Conservation (phyloP, 225 moss, liverwort and hornwort genomes). For the Polytrichum commune region DNA sequence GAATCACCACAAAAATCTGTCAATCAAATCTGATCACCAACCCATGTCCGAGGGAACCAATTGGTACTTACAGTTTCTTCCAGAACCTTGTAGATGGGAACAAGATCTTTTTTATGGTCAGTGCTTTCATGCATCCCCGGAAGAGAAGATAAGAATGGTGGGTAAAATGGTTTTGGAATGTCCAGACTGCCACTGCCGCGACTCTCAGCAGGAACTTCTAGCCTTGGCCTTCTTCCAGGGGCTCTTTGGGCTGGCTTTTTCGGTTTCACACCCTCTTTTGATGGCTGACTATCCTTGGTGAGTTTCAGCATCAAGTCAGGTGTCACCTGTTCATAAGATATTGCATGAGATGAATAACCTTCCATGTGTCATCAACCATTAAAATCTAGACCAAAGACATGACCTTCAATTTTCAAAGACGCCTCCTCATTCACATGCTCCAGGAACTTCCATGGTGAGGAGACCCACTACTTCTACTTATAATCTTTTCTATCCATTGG, state of each 20-base stretch:
- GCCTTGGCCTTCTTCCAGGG: conserved; percentile 11
- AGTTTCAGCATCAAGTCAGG: conserved; percentile 68
- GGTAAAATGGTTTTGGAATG: conserved; percentile 41
- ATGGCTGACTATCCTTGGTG: conserved; percentile 37
- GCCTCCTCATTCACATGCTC: no score
- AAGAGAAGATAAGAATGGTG: conserved; percentile 53
- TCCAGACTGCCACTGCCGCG: conserved; percentile 26
- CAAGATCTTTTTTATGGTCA: conserved; percentile 41
- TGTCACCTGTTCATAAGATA: conserved; percentile 36
- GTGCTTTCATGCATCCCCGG: conserved; percentile 39
- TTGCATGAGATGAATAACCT: background rate
- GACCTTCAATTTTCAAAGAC: no score
- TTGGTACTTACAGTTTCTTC: conserved; percentile 53
- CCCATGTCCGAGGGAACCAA: background rate
- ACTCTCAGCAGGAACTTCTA: conserved; percentile 16
- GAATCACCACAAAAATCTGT: background rate
- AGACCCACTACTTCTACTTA: no score
- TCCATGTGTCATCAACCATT: background rate
- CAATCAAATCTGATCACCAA: background rate
- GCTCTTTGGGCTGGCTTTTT: conserved; percentile 33
- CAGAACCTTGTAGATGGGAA: conserved; percentile 56
- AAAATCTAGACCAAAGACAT: background rate
- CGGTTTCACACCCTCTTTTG: conserved; percentile 30
- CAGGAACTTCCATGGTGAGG: no score
- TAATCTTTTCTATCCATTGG: no score